Base-by-base conservation (phyloP, 2,329 filamentous ascomycete genomes). In the Hypoxylon sp. region DNA sequence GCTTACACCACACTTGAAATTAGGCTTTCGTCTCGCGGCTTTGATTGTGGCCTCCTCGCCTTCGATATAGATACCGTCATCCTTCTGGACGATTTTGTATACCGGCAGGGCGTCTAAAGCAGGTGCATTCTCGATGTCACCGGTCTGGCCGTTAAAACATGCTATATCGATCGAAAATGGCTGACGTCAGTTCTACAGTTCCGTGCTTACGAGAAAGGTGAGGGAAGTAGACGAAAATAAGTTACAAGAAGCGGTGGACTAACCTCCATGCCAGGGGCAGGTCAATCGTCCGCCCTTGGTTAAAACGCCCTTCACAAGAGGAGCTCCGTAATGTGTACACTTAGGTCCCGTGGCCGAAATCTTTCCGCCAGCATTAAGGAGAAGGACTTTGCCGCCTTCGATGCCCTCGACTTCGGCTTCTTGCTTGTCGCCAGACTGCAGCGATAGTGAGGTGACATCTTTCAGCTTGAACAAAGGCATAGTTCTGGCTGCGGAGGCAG, bases 181-280 rank as follows among this genome's bases (percentile, higher is more conserved):
- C 39, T 29, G 13, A 50, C 24, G 46, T 68, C 52, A 70, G 57
- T 42, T 46, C 52, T 47, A 50, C 29, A 11, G 11, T 31, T n/a
- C 17, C 5, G 10, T 8, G 24, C 5, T 14, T 53, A 47, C 2
- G 3, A 2, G 50, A 24, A 26, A 35, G 17, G 22, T 22, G 2
- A 29, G 26, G 29, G 13, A 11, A 63, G 48, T 31, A 6, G 29
- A 26, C 26, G 26, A 26, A 19, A 19, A 58, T 37, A 19, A 22
- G 33, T 8, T 13, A 22, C 22, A 67, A 19, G n/a, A 9, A 42
- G 22, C 9, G 11, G 52, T 29, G 55, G 29, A 79, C 85, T 72
- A 79, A 96, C 93, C 94, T 83, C 95, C 95, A 79, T 98, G 95
- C 96, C 96, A 98, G 3, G 95, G 94, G 79, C 96, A 99, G 5